Evolutionary conservation across 1,284 basidiomycete genomes (phyloP), one percentile per base, ranked within the genome.

Genomic region (Malassezia japonica): DNA sequence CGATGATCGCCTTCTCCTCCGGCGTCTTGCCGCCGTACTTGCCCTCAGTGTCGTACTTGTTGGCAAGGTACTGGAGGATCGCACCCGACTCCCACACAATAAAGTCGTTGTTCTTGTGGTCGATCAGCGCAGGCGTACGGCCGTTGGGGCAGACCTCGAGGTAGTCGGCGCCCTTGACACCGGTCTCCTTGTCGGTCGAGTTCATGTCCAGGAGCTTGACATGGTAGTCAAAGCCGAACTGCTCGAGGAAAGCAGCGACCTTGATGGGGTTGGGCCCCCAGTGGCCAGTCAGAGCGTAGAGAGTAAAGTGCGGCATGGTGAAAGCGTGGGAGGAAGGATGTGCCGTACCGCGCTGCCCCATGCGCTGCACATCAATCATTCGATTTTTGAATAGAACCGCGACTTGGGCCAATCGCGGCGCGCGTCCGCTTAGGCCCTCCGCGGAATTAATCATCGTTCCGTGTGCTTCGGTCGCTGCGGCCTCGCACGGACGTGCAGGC

Each of bases 261-360:
- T 69, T 69, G 48, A 61, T 55, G 0, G 66, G 66, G 54, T 67
- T 69, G 9, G 66, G 65, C 13, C 63, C 66, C 37, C 36, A 40
- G 9, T 16, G 15, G 13, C 36, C 28, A 4, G 20, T 16, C 6
- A 48, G 28, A 6, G 25, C 46, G 20, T 48, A 48, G 12, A 48
- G 28, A 8, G 46, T 39, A 21, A 48, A 48, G 27, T 48, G 37
- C 37, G n/a, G n/a, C n/a, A n/a, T n/a, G n/a, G n/a, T n/a, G n/a
- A n/a, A n/a, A n/a, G n/a, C n/a, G n/a, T n/a, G n/a, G n/a, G n/a
- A n/a, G n/a, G n/a, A n/a, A n/a, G n/a, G n/a, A n/a, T n/a, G n/a
- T n/a, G n/a, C n/a, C n/a, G n/a, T n/a, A n/a, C n/a, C n/a, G n/a
- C n/a, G n/a, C n/a, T n/a, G n/a, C n/a, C n/a, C n/a, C n/a, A n/a